A percentile compares a stretch with the other conserved stretches of the same genome.
These are phyloP conservation scores for Rhipidocladum racemiflorum DNA, from an alignment of 176 grass and related monocot species.

Conservation along the genomic window DNA sequence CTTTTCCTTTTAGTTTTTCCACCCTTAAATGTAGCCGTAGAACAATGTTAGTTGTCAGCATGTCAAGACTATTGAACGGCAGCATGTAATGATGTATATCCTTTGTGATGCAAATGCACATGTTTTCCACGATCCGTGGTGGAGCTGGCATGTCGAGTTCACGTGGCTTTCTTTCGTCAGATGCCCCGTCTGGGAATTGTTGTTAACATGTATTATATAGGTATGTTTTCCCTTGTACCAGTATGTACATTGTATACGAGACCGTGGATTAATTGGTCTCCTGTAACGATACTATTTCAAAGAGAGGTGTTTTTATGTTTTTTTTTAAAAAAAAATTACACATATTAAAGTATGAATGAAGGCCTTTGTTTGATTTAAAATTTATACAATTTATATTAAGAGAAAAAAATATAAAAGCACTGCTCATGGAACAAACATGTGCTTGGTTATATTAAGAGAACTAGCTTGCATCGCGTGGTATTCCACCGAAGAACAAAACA, in stretches of 20 bases:
- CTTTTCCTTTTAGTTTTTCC: conserved; percentile 18
- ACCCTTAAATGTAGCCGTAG: conserved; percentile 18
- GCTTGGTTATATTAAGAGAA: too few species aligned
- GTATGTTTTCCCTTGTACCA: neutral
- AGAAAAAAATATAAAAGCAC: too few species aligned
- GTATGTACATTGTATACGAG: neutral
- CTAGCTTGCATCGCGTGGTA: neutral
- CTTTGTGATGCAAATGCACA: conserved; percentile 39
- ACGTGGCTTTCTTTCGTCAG: neutral
- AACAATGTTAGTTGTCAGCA: conserved; percentile 10
- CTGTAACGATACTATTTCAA: too few species aligned
- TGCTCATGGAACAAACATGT: too few species aligned
- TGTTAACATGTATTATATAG: neutral
- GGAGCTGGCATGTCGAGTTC: neutral
- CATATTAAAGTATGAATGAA: too few species aligned
- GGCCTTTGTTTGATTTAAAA: too few species aligned
- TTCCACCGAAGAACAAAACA: neutral
- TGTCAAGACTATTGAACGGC: conserved; percentile 31
- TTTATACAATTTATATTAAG: too few species aligned
- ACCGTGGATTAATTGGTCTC: neutral
- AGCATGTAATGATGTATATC: conserved; percentile 63
- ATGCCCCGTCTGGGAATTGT: neutral
- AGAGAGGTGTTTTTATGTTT: too few species aligned
- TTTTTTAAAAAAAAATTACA: too few species aligned
- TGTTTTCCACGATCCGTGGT: neutral